Evolutionary conservation across 2,329 filamentous ascomycete genomes (phyloP), one percentile per base, ranked within the genome.

Genomic region (Aspergillus brasiliensis): DNA sequence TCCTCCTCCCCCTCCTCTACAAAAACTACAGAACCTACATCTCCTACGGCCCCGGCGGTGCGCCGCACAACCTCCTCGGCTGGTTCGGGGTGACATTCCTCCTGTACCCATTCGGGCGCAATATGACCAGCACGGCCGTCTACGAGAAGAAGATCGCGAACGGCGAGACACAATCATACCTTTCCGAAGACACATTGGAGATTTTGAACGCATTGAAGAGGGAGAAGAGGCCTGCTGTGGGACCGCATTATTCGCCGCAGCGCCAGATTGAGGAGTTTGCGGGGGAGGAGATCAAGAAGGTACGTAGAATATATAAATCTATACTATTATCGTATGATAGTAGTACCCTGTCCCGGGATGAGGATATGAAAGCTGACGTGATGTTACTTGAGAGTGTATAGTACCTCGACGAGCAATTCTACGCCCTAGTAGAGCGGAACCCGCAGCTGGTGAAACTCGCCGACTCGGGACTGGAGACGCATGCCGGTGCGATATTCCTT

Each of bases 1-100:
- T 65, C 42, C 51, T 63, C 1, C 53, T 70, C 19, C 71, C 70
- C 3, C 60, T 56, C 28, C 60, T 63, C 10, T 73, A 73, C 48
- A 70, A 68, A 54, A 73, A 78, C 61, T 79, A 78, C 61, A 64
- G 61, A n/a, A 64, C 65, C 28, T 79, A 73, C 63, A 61, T 69
- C 11, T 69, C 69, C n/a, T 73, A 78, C 44, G 75, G 76, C 1
- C 71, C 67, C 1, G 75, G 75, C 6, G 76, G 76, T 0, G 56
- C 70, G 2, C 75, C 75, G 2, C 69, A 74, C 57, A 78, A 78
- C 60, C 37, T 70, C 11, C 31, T 73, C 25, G 76, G 76, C 48
- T 78, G 75, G 73, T 47, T 76, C 11, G 40, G 67, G 8, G 66
- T 66, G 31, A 65, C 62, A 13, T 47, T 68, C 27, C 44, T 72